Conservation (phyloP, 768 basidiomycete genomes). For the Podaxis rugospora region DNA sequence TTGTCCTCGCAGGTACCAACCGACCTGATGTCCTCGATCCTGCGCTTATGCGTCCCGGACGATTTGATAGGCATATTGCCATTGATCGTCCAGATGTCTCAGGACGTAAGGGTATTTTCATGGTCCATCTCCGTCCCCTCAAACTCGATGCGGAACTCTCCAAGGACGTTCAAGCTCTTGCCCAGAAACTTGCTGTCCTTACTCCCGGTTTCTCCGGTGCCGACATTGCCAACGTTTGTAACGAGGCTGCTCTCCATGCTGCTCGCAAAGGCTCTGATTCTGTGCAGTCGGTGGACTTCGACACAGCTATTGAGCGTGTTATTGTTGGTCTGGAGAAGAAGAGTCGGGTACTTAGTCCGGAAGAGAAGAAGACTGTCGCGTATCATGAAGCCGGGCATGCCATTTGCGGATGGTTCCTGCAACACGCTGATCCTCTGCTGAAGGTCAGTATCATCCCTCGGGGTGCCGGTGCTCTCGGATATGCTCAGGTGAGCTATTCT, state of each 20-base stretch:
- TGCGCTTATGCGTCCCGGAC: conserved; percentile 94
- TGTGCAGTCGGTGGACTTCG: conserved; percentile 85
- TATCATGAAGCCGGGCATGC: conserved; percentile 99
- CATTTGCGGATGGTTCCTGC: conserved; percentile 97
- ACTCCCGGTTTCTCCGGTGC: conserved; percentile 99
- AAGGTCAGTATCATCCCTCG: conserved; percentile 99
- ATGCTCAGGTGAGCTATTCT: conserved; percentile 70
- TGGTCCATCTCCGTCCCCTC: conserved; percentile 86
- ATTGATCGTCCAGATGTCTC: conserved; percentile 94
- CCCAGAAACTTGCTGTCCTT: conserved; percentile 92
- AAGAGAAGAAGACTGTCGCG: conserved; percentile 98
- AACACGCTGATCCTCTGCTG: conserved; percentile 93
- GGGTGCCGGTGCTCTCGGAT: conserved; percentile 92
- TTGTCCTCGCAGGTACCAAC: conserved; percentile 96
- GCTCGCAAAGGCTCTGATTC: conserved; percentile 79
- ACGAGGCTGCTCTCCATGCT: conserved; percentile 94
- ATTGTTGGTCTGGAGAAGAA: conserved; percentile 97
- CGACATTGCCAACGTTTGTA: conserved; percentile 98
- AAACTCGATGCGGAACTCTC: conserved; percentile 55
- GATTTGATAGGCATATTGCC: conserved; percentile 94
- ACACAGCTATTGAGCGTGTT: conserved; percentile 96
- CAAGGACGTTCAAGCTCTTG: conserved; percentile 51
- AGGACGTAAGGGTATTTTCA: conserved; percentile 90
- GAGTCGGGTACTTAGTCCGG: conserved; percentile 85
- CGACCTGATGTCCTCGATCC: conserved; percentile 93